These are phyloP conservation scores for Fagus crenata DNA, from an alignment of 306 rosid species.

Conservation along the genomic window DNA sequence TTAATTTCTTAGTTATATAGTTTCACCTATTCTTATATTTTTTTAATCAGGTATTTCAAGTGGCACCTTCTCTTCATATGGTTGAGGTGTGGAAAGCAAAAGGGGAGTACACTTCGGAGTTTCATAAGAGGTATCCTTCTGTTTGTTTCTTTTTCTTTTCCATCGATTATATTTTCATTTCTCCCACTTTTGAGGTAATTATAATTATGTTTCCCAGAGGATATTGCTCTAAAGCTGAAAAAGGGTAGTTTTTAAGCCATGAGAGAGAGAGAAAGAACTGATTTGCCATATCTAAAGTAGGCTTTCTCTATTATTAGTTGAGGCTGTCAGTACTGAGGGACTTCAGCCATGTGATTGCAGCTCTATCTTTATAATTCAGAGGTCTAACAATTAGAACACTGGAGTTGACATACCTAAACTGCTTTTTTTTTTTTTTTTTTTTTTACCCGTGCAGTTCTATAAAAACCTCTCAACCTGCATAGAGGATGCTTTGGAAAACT, in stretches of 20 bases:
- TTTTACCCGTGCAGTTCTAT: constrained; percentile 63
- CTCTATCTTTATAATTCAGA: too few species aligned
- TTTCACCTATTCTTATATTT: background rate
- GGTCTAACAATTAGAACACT: background rate
- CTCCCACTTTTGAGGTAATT: background rate
- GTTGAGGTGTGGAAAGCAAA: constrained; percentile 96
- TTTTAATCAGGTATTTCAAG: constrained; percentile 76
- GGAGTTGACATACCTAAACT: background rate
- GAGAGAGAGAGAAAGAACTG: background rate
- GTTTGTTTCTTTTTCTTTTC: background rate
- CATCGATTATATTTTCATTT: background rate
- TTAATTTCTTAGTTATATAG: constrained; percentile 36
- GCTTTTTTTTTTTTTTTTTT: background rate
- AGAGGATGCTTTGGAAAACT: constrained; percentile 85
- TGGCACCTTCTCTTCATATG: constrained; percentile 97
- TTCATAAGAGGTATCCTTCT: constrained; percentile 64
- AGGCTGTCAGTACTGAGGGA: too few species aligned
- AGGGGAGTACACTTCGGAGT: constrained; percentile 89
- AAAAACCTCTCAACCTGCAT: constrained; percentile 73
- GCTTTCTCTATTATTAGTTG: background rate
- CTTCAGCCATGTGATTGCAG: too few species aligned
- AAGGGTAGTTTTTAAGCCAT: background rate
- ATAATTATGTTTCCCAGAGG: background rate
- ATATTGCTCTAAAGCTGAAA: background rate
- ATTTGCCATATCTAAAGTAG: background rate